Conservation (phyloP, 2,329 filamentous ascomycete genomes). For the Trichoderma sp. region DNA sequence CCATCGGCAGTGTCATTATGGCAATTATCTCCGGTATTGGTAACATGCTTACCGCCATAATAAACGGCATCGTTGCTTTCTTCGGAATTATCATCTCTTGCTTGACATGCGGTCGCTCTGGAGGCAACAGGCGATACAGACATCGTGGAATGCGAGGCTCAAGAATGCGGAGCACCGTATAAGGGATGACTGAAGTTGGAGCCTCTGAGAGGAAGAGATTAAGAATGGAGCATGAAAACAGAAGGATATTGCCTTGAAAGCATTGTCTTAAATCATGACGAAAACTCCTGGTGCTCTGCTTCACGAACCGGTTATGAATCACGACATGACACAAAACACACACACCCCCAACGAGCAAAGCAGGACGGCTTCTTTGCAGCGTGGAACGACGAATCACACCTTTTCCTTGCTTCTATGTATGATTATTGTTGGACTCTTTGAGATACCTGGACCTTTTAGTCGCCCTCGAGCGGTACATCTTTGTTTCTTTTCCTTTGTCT, state of each 20-base stretch:
- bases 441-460: conserved; percentile 9
- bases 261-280: not conserved
- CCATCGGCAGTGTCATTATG: conserved; percentile 68
- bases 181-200: not conserved
- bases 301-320: conserved; percentile 10
- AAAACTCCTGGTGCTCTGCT: not conserved
- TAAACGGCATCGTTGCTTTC: conserved; percentile 66
- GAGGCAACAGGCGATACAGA: conserved; percentile 19
- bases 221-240: not conserved
- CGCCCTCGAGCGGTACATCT: not conserved
- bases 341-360: not conserved
- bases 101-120: conserved; percentile 56
- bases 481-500: not conserved
- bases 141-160: not conserved
- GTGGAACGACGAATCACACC: not conserved
- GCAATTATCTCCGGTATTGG: conserved; percentile 68
- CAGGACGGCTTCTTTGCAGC: not conserved
- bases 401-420: conserved; percentile 1
- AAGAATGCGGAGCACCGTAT: not conserved
- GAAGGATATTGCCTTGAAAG: not conserved
- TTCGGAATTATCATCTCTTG: conserved; percentile 67
- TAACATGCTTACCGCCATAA: conserved; percentile 64
- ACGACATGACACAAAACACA: not conserved
- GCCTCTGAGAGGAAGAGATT: not conserved
- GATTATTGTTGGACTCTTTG: conserved; percentile 22